Percentiles rank a stretch among this genome's conserved stretches.
These are phyloP conservation scores for Ochromonas danica DNA, from an alignment of 108 stramenopile genomes.

Conservation along the genomic window DNA sequence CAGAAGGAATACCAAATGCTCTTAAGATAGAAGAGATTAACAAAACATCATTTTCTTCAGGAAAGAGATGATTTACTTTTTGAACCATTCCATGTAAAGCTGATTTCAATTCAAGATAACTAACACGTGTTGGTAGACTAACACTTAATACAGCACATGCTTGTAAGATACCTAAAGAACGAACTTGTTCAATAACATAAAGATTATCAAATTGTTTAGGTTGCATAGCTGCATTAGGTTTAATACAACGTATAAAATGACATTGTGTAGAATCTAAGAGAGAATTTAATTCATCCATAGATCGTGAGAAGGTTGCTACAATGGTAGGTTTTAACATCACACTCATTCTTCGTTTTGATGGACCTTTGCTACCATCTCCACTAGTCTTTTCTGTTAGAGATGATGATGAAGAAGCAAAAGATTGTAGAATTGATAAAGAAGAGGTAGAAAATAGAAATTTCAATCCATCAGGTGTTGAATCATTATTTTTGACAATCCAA, in stretches of 20 bases:
- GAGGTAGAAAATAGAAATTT: conserved; percentile 19
- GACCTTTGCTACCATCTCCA: neutral
- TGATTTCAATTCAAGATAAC: conserved; percentile 49
- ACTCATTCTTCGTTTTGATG: neutral
- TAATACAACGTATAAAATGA: conserved; percentile 60
- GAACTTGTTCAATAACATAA: conserved; percentile 53
- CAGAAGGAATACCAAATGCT: conserved; percentile 45
- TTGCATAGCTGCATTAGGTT: conserved; percentile 54
- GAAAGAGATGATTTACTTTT: conserved; percentile 43
- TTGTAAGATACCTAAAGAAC: conserved; percentile 52
- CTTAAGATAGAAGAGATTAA: conserved; percentile 45
- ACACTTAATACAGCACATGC: conserved; percentile 56
- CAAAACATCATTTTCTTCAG: conserved; percentile 41
- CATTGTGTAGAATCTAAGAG: conserved; percentile 47
- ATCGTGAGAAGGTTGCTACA: conserved; percentile 44
- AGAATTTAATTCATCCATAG: conserved; percentile 48
- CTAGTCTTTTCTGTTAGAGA: neutral
- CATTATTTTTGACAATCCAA: conserved; percentile 38
- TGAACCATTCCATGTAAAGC: conserved; percentile 36
- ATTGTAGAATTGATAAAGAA: neutral
- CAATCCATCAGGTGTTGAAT: conserved; percentile 36
- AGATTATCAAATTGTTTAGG: conserved; percentile 48
- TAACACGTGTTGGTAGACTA: conserved; percentile 55
- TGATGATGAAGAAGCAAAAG: neutral
- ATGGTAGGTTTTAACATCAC: conserved; percentile 47